phyloP scores from a whole-genome alignment of 768 basidiomycete species.

The Leccinum barrowsii region DNA sequence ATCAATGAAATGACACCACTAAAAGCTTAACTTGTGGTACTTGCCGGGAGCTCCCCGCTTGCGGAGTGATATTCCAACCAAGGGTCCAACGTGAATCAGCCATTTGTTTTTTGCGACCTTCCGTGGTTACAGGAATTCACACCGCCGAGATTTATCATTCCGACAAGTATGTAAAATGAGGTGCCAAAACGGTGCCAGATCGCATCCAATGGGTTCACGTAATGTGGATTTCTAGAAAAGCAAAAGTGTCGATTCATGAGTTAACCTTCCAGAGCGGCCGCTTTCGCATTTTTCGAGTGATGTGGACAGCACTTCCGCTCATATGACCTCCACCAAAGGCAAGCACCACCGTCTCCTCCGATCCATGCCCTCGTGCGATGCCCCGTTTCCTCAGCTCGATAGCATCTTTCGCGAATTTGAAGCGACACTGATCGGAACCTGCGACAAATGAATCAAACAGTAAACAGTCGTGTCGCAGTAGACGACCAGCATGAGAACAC shows the following conservation, averaged over 20 bases:
- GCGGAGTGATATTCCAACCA: not conserved
- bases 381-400: slow-evolving; percentile 80
- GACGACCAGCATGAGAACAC: slow-evolving; percentile 20
- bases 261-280: slow-evolving; percentile 81
- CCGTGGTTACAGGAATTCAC: not conserved
- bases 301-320: slow-evolving; percentile 74
- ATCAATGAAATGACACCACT: slow-evolving; percentile 19
- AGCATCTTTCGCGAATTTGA: slow-evolving; percentile 89
- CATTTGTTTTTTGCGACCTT: slow-evolving; percentile 1
- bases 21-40: slow-evolving; percentile 29
- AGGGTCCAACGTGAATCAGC: not conserved
- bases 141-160: slow-evolving; percentile 8
- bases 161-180: slow-evolving; percentile 21
- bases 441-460: slow-evolving; percentile 19
- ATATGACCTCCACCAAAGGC: slow-evolving; percentile 74
- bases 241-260: slow-evolving; percentile 48
- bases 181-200: slow-evolving; percentile 15
- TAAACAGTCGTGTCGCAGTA: slow-evolving; percentile 3
- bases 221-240: slow-evolving; percentile 22
- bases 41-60: slow-evolving; percentile 16
- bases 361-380: slow-evolving; percentile 64
- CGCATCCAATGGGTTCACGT: slow-evolving; percentile 25
- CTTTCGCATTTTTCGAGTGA: slow-evolving; percentile 84
- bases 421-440: slow-evolving; percentile 84
- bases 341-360: slow-evolving; percentile 88